Conservation (phyloP, 495 filamentous ascomycete species). For the Pyrenula massariospora region DNA sequence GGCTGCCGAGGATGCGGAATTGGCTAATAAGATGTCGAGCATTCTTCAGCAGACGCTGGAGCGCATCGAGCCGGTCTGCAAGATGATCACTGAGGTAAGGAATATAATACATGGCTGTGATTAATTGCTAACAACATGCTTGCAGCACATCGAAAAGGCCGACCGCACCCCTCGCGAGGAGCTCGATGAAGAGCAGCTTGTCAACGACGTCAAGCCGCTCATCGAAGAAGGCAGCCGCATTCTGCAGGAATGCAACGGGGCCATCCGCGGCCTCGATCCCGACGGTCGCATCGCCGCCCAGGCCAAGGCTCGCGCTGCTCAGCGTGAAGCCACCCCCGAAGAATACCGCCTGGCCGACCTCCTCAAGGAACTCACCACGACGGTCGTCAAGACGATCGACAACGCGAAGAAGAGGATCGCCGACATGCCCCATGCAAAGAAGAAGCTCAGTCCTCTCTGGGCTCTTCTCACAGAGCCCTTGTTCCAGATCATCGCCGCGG, state of each 20-base stretch:
- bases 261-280: slow-evolving; percentile 82
- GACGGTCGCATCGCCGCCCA: slow-evolving; percentile 77
- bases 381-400: slow-evolving; percentile 66
- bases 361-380: slow-evolving; percentile 62
- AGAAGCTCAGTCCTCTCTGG: slow-evolving; percentile 84
- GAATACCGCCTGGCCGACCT: slow-evolving; percentile 76
- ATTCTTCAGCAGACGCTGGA: slow-evolving; percentile 74
- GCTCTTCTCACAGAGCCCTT: slow-evolving; percentile 69
- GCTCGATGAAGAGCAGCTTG: slow-evolving; percentile 81
- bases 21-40: slow-evolving; percentile 64
- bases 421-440: slow-evolving; percentile 89
- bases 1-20: slow-evolving; percentile 54
- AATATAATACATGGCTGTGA: slow-evolving; percentile 1
- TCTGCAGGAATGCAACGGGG: slow-evolving; percentile 77
- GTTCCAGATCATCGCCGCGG: slow-evolving; percentile 87
- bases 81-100: slow-evolving; percentile 74
- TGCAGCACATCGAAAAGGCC: slow-evolving; percentile 63
- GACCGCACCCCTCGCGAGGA: slow-evolving; percentile 80
- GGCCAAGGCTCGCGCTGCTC: slow-evolving; percentile 69
- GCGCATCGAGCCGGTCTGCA: slow-evolving; percentile 71
- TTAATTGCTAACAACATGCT: slow-evolving; percentile 11
- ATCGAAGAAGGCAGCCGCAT: slow-evolving; percentile 76
- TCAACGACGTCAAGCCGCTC: slow-evolving; percentile 72
- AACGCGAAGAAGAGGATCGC: slow-evolving; percentile 74
- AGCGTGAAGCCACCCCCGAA: slow-evolving; percentile 75